Base-by-base conservation (phyloP, 1,284 basidiomycete genomes). In the Peniophora sp. region DNA sequence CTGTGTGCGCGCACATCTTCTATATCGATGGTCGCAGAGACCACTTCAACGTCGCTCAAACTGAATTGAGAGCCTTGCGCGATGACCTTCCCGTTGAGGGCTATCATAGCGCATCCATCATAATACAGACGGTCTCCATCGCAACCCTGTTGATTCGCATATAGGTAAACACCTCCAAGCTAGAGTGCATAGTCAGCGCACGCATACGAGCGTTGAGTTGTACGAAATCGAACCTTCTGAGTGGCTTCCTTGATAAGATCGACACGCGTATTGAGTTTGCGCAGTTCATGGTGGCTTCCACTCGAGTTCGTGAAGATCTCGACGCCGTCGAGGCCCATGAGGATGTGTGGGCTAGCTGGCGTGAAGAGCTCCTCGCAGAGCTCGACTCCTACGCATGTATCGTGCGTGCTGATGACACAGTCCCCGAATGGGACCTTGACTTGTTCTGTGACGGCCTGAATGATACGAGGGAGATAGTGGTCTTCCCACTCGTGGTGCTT, bases 271-370 rank as follows among this genome's bases (percentile, higher is more conserved):
- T 94, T 84, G 15, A 99, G 78, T 68, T 99, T 99, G 27, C 97
- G 83, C 24, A 99, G 81, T 64, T 99, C 97, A 63, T 99, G 96
- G 64, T 99, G 97, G 64, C 92, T 96, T 3, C 92, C 96, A 54
- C 91, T 95, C 0, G 94, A 96, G 71, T 99, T 99, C 17, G 95
- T 96, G 64, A 99, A 97, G 55, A 99, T 97, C 68, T 99, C 96
- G 2, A 98, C 96, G 5, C 97, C 96, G 62, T 98, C 94, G 8
- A 99, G 78, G 6, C 95, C 96, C 92, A 97, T 97, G 11, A 86
- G 70, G 53, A 97, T 96, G 66, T 99, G 96, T 5, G 97, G 97
- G 57, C 94, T 94, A 50, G 5, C 81, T 0, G 97, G 96, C 0
- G 96, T 99, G 67, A 99, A 99, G 3, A 99, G 74, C 66, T 99